Evolutionary conservation across 192 early-diverging fungal genomes (phyloP).

Genomic region (Obelidium mucronatum): DNA sequence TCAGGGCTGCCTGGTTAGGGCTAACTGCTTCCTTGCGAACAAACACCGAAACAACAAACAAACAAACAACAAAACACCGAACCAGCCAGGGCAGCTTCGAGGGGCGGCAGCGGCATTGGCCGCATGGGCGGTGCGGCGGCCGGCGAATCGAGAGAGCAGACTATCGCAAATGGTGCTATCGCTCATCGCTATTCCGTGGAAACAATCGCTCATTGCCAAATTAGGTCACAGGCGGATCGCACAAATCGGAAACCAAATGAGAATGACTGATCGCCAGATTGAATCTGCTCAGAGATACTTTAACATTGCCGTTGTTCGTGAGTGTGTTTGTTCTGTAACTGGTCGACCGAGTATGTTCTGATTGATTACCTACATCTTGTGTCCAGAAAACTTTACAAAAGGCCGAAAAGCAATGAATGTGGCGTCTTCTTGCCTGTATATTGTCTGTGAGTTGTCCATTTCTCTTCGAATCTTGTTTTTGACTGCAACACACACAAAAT

Average conservation of each 20-base stretch:
- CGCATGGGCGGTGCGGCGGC: constrained; percentile 16
- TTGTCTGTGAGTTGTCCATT: constrained; percentile 63
- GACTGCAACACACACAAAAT: neutral
- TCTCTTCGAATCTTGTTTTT: neutral
- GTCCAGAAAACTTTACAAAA: constrained; percentile 70
- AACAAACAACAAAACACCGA: too few relatives aligned
- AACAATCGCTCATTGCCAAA: constrained; percentile 14
- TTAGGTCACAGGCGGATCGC: constrained; percentile 75
- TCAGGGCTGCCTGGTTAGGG: too few relatives aligned
- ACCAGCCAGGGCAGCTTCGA: constrained; percentile 33
- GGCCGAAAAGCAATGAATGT: constrained; percentile 81
- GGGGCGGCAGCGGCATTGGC: constrained; percentile 27
- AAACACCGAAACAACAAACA: too few relatives aligned
- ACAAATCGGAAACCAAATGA: constrained; percentile 72
- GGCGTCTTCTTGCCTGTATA: constrained; percentile 89
- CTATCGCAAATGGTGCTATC: constrained; percentile 48
- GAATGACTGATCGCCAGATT: constrained; percentile 74
- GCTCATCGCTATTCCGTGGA: too few relatives aligned
- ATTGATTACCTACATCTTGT: too few relatives aligned
- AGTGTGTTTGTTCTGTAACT: constrained; percentile 48
- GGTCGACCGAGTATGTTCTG: too few relatives aligned
- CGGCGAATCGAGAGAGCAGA: constrained; percentile 49
- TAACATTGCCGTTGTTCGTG: constrained; percentile 73
- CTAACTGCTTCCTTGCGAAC: too few relatives aligned
- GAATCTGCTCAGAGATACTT: constrained; percentile 87